Base-by-base conservation (phyloP, 495 filamentous ascomycete species). In the Talaromyces nanjingensis region DNA sequence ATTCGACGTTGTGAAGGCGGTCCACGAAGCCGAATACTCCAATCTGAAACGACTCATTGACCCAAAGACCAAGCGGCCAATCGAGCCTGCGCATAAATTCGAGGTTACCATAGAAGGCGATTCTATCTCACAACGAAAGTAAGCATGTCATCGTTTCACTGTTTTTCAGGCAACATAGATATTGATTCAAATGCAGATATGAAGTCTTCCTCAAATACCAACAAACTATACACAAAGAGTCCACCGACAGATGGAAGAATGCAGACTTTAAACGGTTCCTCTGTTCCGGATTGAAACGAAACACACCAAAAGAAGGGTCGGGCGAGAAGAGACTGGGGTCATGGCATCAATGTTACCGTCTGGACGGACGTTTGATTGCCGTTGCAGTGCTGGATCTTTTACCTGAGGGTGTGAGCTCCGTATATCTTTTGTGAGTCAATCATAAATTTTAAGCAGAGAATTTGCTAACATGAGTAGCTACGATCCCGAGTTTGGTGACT, bases 341-440 rank as follows among this genome's bases (percentile, higher is more conserved):
- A n/a, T 97, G 86, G 75, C 94, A 98, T 71, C 93, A 97, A 73
- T 94, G 91, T 76, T 97, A 98, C 74, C 85, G 94, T 31, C 78
- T 98, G 25, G 92, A 97, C 73, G 94, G 92, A 18, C 82, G 87
- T 60, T 82, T 98, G 37, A 86, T 98, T 39, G 94, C 94, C 16
- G 83, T 98, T 61, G 90, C 89, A 2, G 92, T 98, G 9, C 76
- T 98, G 34, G 94, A 98, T 72, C 76, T 98, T 8, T 81, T 97
- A 29, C 94, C 93, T 0, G 79, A 90, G 62, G 88, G 86, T 63
- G 91, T 98, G 33, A 97, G 93, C 75, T 91, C 90, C 20, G 94
- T 98, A 39, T 98, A 98, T 73, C 90, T 97, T 70, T 84, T 97
- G 77, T 94, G 70, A n/a, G n/a, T n/a, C n/a, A n/a, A n/a, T n/a